A percentile compares a stretch with the other conserved stretches of the same genome.
Conservation (phyloP, 2,329 filamentous ascomycete species). For the Westerdykella aurantiaca region DNA sequence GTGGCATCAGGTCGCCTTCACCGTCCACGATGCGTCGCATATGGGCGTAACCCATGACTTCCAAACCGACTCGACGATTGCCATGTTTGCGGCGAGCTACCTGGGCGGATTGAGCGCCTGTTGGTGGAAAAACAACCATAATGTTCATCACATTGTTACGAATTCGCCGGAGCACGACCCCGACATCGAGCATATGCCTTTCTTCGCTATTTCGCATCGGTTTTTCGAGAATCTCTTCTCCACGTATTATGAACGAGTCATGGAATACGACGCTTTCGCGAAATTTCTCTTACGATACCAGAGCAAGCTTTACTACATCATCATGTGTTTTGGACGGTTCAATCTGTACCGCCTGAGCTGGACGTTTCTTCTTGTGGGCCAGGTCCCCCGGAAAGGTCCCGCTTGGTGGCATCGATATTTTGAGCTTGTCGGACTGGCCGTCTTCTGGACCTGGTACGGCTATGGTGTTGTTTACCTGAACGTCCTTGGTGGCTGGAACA, state of each 20-base stretch:
- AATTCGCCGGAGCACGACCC: slow-evolving; percentile 94
- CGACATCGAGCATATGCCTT: slow-evolving; percentile 73
- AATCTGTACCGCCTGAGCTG: slow-evolving; percentile 65
- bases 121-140: slow-evolving; percentile 97
- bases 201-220: slow-evolving; percentile 61
- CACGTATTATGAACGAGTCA: slow-evolving; percentile 60
- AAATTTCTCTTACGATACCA: slow-evolving; percentile 57
- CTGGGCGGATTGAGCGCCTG: slow-evolving; percentile 82
- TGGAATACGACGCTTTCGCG: slow-evolving; percentile 58
- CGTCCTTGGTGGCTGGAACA: slow-evolving; percentile 54
- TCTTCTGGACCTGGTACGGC: slow-evolving; percentile 65
- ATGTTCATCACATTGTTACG: slow-evolving; percentile 94
- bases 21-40: slow-evolving; percentile 90
- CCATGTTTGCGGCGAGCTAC: slow-evolving; percentile 85
- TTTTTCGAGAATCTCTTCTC: slow-evolving; percentile 61
- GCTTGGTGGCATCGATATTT: slow-evolving; percentile 64
- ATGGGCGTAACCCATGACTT: slow-evolving; percentile 96
- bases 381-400: slow-evolving; percentile 53
- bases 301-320: slow-evolving; percentile 62
- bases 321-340: slow-evolving; percentile 64
- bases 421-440: slow-evolving; percentile 57
- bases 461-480: slow-evolving; percentile 58
- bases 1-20: slow-evolving; percentile 94
- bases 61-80: slow-evolving; percentile 73
- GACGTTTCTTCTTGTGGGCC: slow-evolving; percentile 55